phyloP scores from a whole-genome alignment of 2,329 filamentous ascomycete species.

The Pseudogymnoascus sp. region DNA sequence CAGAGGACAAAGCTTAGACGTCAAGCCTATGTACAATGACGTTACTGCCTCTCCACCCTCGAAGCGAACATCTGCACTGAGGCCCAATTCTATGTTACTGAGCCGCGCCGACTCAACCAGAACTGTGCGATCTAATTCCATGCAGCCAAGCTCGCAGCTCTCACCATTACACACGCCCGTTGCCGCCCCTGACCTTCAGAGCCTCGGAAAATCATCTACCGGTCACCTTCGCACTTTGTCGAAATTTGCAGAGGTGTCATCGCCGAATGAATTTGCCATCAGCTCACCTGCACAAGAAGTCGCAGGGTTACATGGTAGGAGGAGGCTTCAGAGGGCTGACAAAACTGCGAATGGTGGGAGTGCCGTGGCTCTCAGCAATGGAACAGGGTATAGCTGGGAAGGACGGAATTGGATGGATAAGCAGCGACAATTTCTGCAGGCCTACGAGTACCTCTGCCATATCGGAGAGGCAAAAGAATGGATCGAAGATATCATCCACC shows the following conservation, averaged over 20 bases:
- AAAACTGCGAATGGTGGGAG: conserved; percentile 35
- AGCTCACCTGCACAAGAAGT: conserved; percentile 76
- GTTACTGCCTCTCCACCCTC: conserved; percentile 9
- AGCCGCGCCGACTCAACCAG: conserved; percentile 49
- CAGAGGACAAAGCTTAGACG: conserved; percentile 13
- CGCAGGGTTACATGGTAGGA: conserved; percentile 74
- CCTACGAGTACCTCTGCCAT: conserved; percentile 97
- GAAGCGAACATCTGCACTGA: conserved; percentile 19
- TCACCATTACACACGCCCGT: conserved; percentile 39
- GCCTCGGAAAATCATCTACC: conserved; percentile 80
- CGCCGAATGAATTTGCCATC: conserved; percentile 74
- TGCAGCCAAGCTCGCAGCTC: conserved; percentile 30
- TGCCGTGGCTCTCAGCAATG: conserved; percentile 40
- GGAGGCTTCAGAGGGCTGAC: conserved; percentile 68
- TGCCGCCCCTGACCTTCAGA: conserved; percentile 66
- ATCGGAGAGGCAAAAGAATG: conserved; percentile 99
- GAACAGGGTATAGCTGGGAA: conserved; percentile 60
- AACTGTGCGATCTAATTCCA: conserved; percentile 30
- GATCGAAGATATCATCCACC: conserved; percentile 88
- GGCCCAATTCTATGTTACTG: conserved; percentile 56
- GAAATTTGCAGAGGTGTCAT: conserved; percentile 67
- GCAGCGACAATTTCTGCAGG: conserved; percentile 89
- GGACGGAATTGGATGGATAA: conserved; percentile 98
- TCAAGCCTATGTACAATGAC: conserved; percentile 18
- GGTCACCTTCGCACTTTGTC: conserved; percentile 83